phyloP scores from a whole-genome alignment of 2,329 filamentous ascomycete genomes.

The Fusarium camptoceras region DNA sequence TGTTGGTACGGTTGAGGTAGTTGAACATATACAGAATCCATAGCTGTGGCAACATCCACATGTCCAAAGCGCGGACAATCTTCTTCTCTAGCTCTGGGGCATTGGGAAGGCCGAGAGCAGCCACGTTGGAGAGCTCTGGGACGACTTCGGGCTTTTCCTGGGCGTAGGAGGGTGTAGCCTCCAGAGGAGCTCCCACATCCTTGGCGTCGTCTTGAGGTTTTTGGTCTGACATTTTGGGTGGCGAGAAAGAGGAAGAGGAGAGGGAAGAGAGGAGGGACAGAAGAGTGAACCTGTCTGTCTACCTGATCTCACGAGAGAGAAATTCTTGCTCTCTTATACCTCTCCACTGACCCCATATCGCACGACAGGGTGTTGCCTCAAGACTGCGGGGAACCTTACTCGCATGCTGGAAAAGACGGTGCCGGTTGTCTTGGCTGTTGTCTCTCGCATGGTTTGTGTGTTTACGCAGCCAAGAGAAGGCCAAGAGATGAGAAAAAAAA shows the following conservation, averaged over 20 bases:
- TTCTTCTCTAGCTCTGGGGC: conserved; percentile 27
- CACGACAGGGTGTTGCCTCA: conserved; percentile 20
- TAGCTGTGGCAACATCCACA: conserved; percentile 36
- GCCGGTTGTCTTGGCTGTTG: conserved; percentile 24
- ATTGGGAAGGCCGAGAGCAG: conserved; percentile 20
- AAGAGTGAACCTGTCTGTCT: neutral
- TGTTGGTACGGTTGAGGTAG: conserved; percentile 37
- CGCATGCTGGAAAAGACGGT: conserved; percentile 19
- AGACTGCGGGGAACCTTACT: conserved; percentile 23
- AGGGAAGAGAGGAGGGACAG: neutral
- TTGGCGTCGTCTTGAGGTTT: conserved; percentile 13
- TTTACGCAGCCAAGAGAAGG: conserved; percentile 4
- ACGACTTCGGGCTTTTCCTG: conserved; percentile 22
- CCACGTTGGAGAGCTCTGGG: conserved; percentile 32
- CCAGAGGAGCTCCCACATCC: neutral
- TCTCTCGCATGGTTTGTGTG: neutral
- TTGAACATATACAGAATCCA: conserved; percentile 43
- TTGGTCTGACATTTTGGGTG: conserved; percentile 20
- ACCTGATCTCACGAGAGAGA: neutral
- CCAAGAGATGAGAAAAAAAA: conserved; percentile 19
- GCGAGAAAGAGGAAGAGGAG: neutral
- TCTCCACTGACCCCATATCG: neutral
- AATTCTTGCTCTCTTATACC: conserved; percentile 8
- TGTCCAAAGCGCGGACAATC: conserved; percentile 34
- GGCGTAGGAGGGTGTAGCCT: conserved; percentile 1